Conservation (phyloP, 2,329 filamentous ascomycete species). For the Neonectria faginata region DNA sequence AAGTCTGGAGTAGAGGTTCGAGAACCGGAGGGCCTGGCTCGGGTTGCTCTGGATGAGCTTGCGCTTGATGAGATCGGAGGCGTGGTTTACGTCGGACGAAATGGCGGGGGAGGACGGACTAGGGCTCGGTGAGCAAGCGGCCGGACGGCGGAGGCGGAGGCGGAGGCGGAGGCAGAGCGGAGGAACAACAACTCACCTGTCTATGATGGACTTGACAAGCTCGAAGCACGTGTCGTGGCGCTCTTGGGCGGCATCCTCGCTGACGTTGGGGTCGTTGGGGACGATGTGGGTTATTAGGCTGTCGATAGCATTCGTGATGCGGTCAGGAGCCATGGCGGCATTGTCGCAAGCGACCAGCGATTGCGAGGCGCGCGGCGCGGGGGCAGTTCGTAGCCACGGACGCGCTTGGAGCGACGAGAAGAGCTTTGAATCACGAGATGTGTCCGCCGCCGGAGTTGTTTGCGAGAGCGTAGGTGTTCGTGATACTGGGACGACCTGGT, state of each 20-base stretch:
- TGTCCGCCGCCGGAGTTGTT: neutral
- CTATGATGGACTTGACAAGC: slow-evolving; percentile 63
- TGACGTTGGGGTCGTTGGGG: slow-evolving; percentile 72
- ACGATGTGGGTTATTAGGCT: slow-evolving; percentile 82
- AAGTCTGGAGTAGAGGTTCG: slow-evolving; percentile 89
- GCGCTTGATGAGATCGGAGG: slow-evolving; percentile 90
- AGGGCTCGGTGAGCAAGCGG: slow-evolving; percentile 18
- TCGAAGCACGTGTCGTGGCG: slow-evolving; percentile 73
- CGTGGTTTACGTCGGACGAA: slow-evolving; percentile 85
- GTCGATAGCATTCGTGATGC: slow-evolving; percentile 83
- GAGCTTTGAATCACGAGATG: neutral
- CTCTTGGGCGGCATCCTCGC: slow-evolving; percentile 75
- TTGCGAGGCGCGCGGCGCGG: slow-evolving; percentile 4
- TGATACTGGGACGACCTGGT: slow-evolving; percentile 29
- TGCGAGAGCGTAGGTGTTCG: slow-evolving; percentile 11
- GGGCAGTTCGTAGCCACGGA: neutral
- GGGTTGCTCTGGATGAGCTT: slow-evolving; percentile 83
- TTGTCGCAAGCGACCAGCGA: slow-evolving; percentile 51
- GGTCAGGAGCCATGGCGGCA: slow-evolving; percentile 70
- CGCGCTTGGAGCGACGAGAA: neutral
- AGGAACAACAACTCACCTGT: slow-evolving; percentile 55
- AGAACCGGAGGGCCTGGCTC: slow-evolving; percentile 84
- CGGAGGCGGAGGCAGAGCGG: neutral
- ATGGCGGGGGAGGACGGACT: slow-evolving; percentile 66
- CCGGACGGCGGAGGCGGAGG: neutral